Percentiles rank a stretch among this genome's conserved stretches.
phyloP scores from a whole-genome alignment of 176 grass and related monocot genomes.

The Lolium multiflorum region DNA sequence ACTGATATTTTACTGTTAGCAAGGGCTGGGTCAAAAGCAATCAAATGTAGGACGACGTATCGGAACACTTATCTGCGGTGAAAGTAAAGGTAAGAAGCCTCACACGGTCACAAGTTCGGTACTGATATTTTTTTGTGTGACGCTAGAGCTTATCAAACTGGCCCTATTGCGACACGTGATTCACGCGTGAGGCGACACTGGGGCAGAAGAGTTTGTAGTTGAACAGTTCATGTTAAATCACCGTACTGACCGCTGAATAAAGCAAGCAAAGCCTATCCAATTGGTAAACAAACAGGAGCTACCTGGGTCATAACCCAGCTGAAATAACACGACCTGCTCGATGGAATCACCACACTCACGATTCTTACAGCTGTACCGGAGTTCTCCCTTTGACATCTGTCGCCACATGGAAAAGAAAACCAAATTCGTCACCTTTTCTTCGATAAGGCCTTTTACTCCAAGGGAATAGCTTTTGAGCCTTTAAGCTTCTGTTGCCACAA shows the following conservation, averaged over 20 bases:
- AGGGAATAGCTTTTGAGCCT: too few relatives aligned
- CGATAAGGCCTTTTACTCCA: background rate
- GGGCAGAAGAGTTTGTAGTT: background rate
- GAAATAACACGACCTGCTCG: too few relatives aligned
- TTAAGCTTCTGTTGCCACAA: too few relatives aligned
- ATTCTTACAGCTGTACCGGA: background rate
- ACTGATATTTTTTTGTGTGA: background rate
- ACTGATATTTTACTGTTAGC: too few relatives aligned
- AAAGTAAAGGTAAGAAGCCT: slow-evolving; percentile 1
- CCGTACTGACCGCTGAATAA: too few relatives aligned
- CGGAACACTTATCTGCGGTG: slow-evolving; percentile 25
- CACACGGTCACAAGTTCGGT: background rate
- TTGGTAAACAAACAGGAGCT: too few relatives aligned
- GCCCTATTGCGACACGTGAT: slow-evolving; percentile 30
- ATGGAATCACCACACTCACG: background rate
- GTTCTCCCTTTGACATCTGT: slow-evolving; percentile 24
- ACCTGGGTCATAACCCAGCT: too few relatives aligned
- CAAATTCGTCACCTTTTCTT: background rate
- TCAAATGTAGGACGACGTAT: background rate
- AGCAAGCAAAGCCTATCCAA: too few relatives aligned
- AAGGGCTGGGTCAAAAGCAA: too few relatives aligned
- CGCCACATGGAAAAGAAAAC: background rate
- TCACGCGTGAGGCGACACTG: background rate
- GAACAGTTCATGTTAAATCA: slow-evolving; percentile 24
- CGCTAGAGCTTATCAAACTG: slow-evolving; percentile 8